These are phyloP conservation scores for Paraleonurus japonicus DNA, from an alignment of 257 asterid species.

Conservation along the genomic window DNA sequence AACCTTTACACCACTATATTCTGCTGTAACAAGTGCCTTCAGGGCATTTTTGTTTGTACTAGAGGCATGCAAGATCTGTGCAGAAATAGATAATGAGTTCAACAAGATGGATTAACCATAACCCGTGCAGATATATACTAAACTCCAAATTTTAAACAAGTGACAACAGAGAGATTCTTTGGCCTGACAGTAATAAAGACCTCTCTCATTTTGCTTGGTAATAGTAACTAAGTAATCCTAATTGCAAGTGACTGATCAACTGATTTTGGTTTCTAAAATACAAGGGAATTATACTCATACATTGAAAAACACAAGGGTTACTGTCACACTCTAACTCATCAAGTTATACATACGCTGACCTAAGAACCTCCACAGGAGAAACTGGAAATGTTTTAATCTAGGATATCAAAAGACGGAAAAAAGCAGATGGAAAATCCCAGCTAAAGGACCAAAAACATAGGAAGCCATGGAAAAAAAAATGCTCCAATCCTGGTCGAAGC, in stretches of 20 bases:
- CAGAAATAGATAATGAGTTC: slow-evolving; percentile 4
- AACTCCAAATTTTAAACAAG: neutral
- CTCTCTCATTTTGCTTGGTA: neutral
- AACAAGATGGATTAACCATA: slow-evolving; percentile 8
- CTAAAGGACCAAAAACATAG: neutral
- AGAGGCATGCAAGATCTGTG: slow-evolving; percentile 54
- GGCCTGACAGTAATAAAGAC: neutral
- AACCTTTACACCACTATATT: slow-evolving; percentile 56
- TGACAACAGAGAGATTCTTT: neutral
- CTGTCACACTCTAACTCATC: neutral
- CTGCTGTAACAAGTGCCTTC: slow-evolving; percentile 64
- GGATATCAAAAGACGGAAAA: neutral
- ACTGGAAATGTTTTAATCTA: neutral
- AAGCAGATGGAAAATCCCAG: neutral
- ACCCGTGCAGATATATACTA: neutral
- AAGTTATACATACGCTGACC: neutral
- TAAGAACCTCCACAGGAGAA: neutral
- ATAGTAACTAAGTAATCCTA: neutral
- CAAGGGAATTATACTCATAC: neutral
- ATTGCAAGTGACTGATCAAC: neutral
- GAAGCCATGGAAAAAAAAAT: neutral
- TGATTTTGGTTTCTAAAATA: neutral
- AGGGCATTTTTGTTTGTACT: slow-evolving; percentile 47
- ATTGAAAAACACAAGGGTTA: neutral
- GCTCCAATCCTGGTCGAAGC: neutral